Conservation (phyloP, 352 stramenopile genomes). For the Phytophthora sansomeana region DNA sequence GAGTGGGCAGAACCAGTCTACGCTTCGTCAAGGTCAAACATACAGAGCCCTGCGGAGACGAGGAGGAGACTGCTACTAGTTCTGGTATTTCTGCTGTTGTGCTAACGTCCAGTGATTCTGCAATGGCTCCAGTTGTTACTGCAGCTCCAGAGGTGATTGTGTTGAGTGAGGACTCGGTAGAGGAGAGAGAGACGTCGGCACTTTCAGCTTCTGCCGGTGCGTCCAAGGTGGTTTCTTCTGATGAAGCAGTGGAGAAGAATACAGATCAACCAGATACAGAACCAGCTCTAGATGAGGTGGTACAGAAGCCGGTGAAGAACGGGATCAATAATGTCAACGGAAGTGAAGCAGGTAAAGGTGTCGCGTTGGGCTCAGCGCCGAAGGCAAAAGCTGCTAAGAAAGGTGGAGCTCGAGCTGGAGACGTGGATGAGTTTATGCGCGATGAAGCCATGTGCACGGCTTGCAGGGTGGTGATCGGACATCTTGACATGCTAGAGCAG, state of each 20-base stretch:
- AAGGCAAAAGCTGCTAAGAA: background rate
- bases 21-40: conserved; percentile 44
- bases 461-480: conserved; percentile 34
- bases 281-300: conserved; percentile 13
- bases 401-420: background rate
- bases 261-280: conserved; percentile 32
- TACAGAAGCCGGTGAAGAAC: conserved; percentile 3
- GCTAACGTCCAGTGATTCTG: conserved; percentile 22
- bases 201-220: background rate
- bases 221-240: background rate
- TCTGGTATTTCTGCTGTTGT: background rate
- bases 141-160: conserved; percentile 16
- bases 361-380: background rate
- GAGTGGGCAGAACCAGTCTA: conserved; percentile 50
- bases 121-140: conserved; percentile 4
- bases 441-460: conserved; percentile 37
- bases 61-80: conserved; percentile 1
- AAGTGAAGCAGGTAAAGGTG: background rate
- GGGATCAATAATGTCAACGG: background rate
- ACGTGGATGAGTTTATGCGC: conserved; percentile 11
- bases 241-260: background rate
- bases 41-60: conserved; percentile 14
- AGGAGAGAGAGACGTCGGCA: conserved; percentile 1
- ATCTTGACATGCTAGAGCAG: conserved; percentile 48
- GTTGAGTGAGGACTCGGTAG: conserved; percentile 18